phyloP scores from a whole-genome alignment of 768 basidiomycete genomes.

The Tylopilus subfusipes region DNA sequence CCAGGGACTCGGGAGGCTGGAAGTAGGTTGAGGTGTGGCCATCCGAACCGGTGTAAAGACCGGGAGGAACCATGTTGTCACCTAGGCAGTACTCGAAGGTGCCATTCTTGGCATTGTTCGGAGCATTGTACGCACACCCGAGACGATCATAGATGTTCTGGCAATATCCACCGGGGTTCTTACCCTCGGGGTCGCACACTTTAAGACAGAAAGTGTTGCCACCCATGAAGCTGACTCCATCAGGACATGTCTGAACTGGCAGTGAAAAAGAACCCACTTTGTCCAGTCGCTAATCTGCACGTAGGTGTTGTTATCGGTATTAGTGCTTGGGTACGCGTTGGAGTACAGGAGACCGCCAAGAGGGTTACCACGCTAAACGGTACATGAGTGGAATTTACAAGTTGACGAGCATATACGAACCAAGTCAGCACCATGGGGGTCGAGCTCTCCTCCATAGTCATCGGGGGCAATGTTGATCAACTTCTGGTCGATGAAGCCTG shows the following conservation, averaged over 20 bases:
- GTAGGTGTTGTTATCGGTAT: slow-evolving; percentile 39
- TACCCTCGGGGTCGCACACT: slow-evolving; percentile 56
- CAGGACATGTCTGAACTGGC: not conserved
- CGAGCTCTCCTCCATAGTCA: slow-evolving; percentile 77
- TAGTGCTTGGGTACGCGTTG: slow-evolving; percentile 49
- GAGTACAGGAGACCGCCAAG: slow-evolving; percentile 70
- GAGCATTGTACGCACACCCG: slow-evolving; percentile 72
- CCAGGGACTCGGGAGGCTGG: slow-evolving; percentile 47
- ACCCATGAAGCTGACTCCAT: slow-evolving; percentile 60
- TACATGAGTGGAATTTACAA: slow-evolving; percentile 15
- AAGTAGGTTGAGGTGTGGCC: slow-evolving; percentile 43
- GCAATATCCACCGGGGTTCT: slow-evolving; percentile 54
- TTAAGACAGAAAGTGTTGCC: slow-evolving; percentile 65
- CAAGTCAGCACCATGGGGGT: slow-evolving; percentile 69
- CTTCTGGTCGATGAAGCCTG: slow-evolving; percentile 66
- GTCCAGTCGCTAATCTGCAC: slow-evolving; percentile 67
- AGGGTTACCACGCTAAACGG: slow-evolving; percentile 68
- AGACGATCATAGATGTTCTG: slow-evolving; percentile 74
- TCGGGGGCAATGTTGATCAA: slow-evolving; percentile 46
- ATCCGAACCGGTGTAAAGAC: slow-evolving; percentile 38
- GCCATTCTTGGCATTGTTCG: slow-evolving; percentile 54
- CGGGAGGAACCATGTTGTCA: slow-evolving; percentile 61
- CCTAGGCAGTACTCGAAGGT: slow-evolving; percentile 64
- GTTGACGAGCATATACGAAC: slow-evolving; percentile 29
- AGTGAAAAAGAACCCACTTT: slow-evolving; percentile 41